A percentile compares a stretch with the other conserved stretches of the same genome.
phyloP scores from a whole-genome alignment of 2,329 filamentous ascomycete genomes.

The Fusarium equiseti region DNA sequence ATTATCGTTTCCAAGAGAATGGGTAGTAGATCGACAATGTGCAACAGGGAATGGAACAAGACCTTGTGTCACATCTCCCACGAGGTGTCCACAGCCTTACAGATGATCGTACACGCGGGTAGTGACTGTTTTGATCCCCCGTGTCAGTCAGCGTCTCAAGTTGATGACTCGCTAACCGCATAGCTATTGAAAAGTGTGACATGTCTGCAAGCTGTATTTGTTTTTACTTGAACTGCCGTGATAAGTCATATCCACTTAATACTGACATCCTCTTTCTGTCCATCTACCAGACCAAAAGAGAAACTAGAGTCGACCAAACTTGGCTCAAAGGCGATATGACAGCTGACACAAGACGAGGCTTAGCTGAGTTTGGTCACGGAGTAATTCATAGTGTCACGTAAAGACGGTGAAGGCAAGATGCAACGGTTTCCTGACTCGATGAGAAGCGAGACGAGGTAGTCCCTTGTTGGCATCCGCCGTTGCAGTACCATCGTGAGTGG shows the following conservation, averaged over 20 bases:
- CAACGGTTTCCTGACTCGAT: conserved; percentile 27
- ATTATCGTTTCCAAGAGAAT: conserved; percentile 37
- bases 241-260: conserved; percentile 2
- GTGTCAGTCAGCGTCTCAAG: background rate
- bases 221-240: background rate
- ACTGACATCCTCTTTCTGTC: conserved; percentile 2
- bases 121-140: conserved; percentile 2
- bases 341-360: conserved; percentile 15
- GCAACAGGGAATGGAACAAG: conserved; percentile 37
- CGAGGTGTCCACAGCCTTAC: conserved; percentile 39
- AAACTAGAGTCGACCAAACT: background rate
- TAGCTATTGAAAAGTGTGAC: background rate
- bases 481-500: conserved; percentile 43
- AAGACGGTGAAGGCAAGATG: conserved; percentile 33
- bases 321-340: conserved; percentile 2
- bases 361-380: conserved; percentile 8
- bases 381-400: conserved; percentile 12
- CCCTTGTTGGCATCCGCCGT: conserved; percentile 34
- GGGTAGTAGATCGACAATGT: conserved; percentile 46
- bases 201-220: background rate
- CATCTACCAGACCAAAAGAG: conserved; percentile 1
- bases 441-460: conserved; percentile 14
- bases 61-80: conserved; percentile 46
- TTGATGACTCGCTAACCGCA: background rate
- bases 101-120: conserved; percentile 34